phyloP scores from a whole-genome alignment of 2,329 filamentous ascomycete species.

The Aspergillus tamarii region DNA sequence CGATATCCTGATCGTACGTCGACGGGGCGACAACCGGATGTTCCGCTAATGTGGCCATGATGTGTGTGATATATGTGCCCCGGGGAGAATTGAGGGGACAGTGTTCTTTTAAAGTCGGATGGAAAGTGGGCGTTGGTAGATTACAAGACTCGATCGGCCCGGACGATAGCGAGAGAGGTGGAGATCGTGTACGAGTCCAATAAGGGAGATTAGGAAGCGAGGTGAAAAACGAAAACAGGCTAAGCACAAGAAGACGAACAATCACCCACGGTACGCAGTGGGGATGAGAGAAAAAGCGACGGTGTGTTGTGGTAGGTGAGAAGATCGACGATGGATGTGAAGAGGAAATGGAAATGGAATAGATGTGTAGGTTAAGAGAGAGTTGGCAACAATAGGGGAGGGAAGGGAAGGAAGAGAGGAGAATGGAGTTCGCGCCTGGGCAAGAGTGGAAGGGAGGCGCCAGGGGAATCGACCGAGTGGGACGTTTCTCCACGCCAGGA shows the following conservation, averaged over 20 bases:
- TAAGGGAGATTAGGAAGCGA: slow-evolving; percentile 1
- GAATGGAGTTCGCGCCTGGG: slow-evolving; percentile 10
- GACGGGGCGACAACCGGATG: slow-evolving; percentile 33
- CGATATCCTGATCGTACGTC: slow-evolving; percentile 49
- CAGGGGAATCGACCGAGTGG: slow-evolving; percentile 20
- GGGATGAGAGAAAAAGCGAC: slow-evolving; percentile 7
- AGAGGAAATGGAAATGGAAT: slow-evolving; percentile 7
- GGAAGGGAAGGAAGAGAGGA: not conserved
- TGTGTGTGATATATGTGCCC: slow-evolving; percentile 7
- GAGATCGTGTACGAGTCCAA: not conserved
- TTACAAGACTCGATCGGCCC: not conserved
- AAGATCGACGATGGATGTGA: slow-evolving; percentile 6
- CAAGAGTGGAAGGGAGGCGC: slow-evolving; percentile 3
- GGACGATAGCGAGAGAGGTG: slow-evolving; percentile 11
- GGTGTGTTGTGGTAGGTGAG: not conserved
- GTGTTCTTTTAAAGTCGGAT: not conserved
- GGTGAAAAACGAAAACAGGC: slow-evolving; percentile 2
- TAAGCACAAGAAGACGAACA: slow-evolving; percentile 3
- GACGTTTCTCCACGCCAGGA: slow-evolving; percentile 23
- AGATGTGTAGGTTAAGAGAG: slow-evolving; percentile 14
- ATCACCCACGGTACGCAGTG: slow-evolving; percentile 5
- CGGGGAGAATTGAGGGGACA: not conserved
- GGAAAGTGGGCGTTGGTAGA: not conserved
- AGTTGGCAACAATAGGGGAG: slow-evolving; percentile 7
- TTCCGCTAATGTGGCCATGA: slow-evolving; percentile 43